Evolutionary conservation across 192 early-diverging fungal genomes (phyloP).

Genomic region (Chytriomyces hyalinus): DNA sequence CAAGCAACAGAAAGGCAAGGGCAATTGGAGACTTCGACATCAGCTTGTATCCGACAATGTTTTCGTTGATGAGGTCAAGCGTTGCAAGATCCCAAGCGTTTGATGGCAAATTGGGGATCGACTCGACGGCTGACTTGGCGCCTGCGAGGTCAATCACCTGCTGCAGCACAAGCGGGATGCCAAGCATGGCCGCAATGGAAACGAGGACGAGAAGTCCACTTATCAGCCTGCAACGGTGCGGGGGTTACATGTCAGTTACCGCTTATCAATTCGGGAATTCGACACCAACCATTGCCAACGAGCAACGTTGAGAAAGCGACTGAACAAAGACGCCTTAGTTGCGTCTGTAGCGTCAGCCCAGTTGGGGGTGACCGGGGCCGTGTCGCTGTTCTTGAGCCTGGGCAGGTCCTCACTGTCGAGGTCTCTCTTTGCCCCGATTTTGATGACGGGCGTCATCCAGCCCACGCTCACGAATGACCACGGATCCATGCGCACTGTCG

Average conservation of each 20-base stretch:
- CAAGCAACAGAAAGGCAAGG: conserved; percentile 6
- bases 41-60: conserved; percentile 6
- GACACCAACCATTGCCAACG: not conserved
- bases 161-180: conserved; percentile 25
- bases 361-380: not conserved
- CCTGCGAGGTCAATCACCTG: conserved; percentile 20
- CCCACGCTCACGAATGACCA: conserved; percentile 23
- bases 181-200: not conserved
- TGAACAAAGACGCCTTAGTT: not conserved
- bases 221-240: not conserved
- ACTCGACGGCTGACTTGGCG: not conserved
- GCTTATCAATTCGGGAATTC: not conserved
- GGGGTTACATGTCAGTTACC: too few relatives aligned
- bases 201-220: conserved; percentile 13
- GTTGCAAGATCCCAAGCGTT: not conserved
- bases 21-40: conserved; percentile 3
- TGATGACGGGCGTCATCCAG: conserved; percentile 17
- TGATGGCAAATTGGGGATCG: not conserved
- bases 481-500: not conserved
- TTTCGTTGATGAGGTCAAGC: not conserved
- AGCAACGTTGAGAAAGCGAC: not conserved
- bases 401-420: not conserved
- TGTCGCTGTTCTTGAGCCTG: not conserved
- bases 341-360: not conserved
- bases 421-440: not conserved